These are phyloP conservation scores for Jaltomata sinuosa DNA, from an alignment of 257 asterid species.

Conservation along the genomic window DNA sequence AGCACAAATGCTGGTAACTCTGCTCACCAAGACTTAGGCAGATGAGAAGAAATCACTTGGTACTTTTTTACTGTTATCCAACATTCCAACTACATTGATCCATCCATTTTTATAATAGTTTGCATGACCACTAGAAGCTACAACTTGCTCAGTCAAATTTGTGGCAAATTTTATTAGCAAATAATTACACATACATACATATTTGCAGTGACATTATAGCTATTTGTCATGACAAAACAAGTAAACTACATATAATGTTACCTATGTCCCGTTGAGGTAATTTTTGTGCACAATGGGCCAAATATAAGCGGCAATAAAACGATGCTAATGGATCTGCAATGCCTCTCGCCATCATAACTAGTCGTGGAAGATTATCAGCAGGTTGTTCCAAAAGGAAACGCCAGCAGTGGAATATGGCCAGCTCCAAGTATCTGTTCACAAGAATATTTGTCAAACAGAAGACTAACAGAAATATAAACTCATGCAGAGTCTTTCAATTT, in stretches of 20 bases:
- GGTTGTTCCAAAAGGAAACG: constrained; percentile 55
- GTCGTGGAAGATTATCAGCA: constrained; percentile 50
- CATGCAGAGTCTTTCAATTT: neutral
- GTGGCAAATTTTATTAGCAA: neutral
- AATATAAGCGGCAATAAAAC: constrained; percentile 69
- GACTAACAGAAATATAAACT: neutral
- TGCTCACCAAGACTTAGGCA: neutral
- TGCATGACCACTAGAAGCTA: neutral
- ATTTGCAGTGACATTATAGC: neutral
- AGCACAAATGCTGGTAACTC: neutral
- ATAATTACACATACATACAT: neutral
- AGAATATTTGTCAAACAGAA: constrained; percentile 7
- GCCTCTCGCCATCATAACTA: constrained; percentile 80
- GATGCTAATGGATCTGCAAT: constrained; percentile 79
- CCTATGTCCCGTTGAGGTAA: constrained; percentile 47
- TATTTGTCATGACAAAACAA: neutral
- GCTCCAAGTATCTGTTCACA: constrained; percentile 69
- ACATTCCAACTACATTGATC: neutral
- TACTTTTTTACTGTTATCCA: neutral
- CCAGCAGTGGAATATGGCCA: constrained; percentile 75
- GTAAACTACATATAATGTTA: constrained; percentile 15
- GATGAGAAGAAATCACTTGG: neutral
- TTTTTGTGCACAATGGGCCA: constrained; percentile 70
- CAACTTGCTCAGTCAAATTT: neutral
- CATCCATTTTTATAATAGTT: neutral